phyloP scores from a whole-genome alignment of 306 rosid genomes.

The Prunus davidiana region DNA sequence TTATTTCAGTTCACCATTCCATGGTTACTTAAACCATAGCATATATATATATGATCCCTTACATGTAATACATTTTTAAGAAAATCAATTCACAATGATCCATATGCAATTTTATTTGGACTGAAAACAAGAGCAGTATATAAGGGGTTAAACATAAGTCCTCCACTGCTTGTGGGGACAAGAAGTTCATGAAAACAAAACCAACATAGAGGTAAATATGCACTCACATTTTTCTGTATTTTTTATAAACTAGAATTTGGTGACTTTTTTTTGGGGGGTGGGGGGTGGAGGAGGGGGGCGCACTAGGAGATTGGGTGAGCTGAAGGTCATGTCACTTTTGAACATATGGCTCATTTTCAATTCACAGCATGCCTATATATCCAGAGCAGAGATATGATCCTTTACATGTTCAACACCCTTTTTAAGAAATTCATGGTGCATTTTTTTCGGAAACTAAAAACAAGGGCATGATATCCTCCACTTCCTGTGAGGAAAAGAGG shows the following conservation, averaged over 20 bases:
- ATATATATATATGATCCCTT: neutral
- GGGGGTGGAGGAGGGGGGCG: no score
- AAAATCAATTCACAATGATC: neutral
- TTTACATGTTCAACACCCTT: neutral
- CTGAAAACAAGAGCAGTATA: no score
- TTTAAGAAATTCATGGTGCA: neutral
- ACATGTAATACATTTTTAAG: neutral
- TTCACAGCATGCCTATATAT: neutral
- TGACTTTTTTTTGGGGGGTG: no score
- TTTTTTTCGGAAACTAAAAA: no score
- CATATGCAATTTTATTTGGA: neutral
- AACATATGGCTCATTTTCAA: neutral
- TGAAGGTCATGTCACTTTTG: no score
- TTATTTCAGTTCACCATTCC: neutral
- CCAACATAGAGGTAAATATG: neutral
- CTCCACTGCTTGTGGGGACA: neutral
- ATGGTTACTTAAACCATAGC: neutral
- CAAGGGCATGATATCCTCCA: neutral
- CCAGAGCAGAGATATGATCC: neutral
- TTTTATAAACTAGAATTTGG: no score
- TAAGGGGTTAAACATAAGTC: no score
- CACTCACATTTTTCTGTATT: neutral
- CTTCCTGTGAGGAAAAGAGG: neutral
- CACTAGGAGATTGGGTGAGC: no score
- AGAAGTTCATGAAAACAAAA: neutral